Evolutionary conservation across 129 eudicot species (phyloP).

Genomic region (Flaveria trinervia): DNA sequence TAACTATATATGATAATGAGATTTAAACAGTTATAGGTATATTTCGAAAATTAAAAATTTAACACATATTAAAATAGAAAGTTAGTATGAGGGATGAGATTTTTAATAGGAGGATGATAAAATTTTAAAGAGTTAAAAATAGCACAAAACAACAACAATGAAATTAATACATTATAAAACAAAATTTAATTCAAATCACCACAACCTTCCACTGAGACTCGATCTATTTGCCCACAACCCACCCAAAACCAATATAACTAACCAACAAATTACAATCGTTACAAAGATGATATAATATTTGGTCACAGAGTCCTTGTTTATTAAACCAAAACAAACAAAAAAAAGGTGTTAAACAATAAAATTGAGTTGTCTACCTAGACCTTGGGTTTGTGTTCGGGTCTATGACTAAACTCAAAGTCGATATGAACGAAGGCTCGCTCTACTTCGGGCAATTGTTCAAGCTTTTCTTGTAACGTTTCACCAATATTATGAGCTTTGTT

Average conservation of each 20-base stretch:
- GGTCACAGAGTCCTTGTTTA: neutral
- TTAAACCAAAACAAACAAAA: neutral
- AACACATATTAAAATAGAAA: too few species aligned
- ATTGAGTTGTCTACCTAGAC: neutral
- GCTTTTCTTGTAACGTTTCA: constrained; percentile 84
- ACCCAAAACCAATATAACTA: neutral
- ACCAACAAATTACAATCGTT: neutral
- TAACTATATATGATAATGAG: too few species aligned
- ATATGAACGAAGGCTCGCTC: constrained; percentile 92
- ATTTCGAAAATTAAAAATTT: too few species aligned
- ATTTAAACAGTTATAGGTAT: too few species aligned
- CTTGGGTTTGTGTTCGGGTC: constrained; percentile 76
- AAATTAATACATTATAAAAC: neutral
- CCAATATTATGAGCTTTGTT: constrained; percentile 89
- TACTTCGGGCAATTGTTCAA: constrained; percentile 82
- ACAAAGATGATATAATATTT: constrained; percentile 3
- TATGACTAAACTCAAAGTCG: constrained; percentile 84
- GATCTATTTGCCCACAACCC: neutral
- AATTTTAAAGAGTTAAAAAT: neutral
- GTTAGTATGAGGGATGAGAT: too few species aligned
- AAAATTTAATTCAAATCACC: neutral
- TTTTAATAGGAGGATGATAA: too few species aligned
- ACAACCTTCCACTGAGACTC: constrained; percentile 5
- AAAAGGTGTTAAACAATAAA: neutral
- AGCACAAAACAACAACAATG: neutral